phyloP scores from a whole-genome alignment of 2,329 filamentous ascomycete genomes.

The Verticillium klebahnii region DNA sequence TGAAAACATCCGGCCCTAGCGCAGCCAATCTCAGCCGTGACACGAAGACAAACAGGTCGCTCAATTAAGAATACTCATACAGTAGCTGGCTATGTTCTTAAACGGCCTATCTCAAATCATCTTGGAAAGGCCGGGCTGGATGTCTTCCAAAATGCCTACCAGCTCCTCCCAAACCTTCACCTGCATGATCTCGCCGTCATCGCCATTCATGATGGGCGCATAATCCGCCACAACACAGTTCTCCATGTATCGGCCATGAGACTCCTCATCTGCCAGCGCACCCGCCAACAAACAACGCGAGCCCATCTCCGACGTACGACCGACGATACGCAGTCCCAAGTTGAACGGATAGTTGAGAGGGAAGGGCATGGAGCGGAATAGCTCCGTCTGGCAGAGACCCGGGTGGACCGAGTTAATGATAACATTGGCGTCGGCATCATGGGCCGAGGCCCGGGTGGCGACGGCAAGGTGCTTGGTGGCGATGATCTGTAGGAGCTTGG shows the following conservation, averaged over 20 bases:
- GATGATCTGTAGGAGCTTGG: slow-evolving; percentile 28
- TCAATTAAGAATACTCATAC: not conserved
- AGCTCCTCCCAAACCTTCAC: slow-evolving; percentile 37
- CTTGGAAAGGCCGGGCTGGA: slow-evolving; percentile 32
- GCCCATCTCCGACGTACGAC: slow-evolving; percentile 32
- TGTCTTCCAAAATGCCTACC: slow-evolving; percentile 32
- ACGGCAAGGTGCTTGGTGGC: slow-evolving; percentile 27
- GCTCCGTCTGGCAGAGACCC: slow-evolving; percentile 33
- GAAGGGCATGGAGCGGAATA: slow-evolving; percentile 28
- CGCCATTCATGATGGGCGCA: slow-evolving; percentile 21
- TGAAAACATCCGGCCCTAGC: too few relatives aligned
- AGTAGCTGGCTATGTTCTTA: too few relatives aligned
- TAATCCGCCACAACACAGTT: slow-evolving; percentile 21
- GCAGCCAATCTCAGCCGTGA: not conserved
- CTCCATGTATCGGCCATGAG: slow-evolving; percentile 36
- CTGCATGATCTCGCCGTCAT: slow-evolving; percentile 29
- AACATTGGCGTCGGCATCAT: slow-evolving; percentile 26
- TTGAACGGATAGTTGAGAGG: slow-evolving; percentile 19
- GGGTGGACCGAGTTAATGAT: slow-evolving; percentile 34
- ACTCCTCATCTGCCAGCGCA: slow-evolving; percentile 25
- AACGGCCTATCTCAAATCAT: slow-evolving; percentile 21
- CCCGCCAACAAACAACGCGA: slow-evolving; percentile 32
- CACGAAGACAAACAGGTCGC: not conserved
- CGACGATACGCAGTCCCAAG: slow-evolving; percentile 18
- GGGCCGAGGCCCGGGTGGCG: slow-evolving; percentile 21